A percentile compares a stretch with the other conserved stretches of the same genome.
phyloP scores from a whole-genome alignment of 192 early-diverging fungal genomes.

The Umbelopsis sp. region DNA sequence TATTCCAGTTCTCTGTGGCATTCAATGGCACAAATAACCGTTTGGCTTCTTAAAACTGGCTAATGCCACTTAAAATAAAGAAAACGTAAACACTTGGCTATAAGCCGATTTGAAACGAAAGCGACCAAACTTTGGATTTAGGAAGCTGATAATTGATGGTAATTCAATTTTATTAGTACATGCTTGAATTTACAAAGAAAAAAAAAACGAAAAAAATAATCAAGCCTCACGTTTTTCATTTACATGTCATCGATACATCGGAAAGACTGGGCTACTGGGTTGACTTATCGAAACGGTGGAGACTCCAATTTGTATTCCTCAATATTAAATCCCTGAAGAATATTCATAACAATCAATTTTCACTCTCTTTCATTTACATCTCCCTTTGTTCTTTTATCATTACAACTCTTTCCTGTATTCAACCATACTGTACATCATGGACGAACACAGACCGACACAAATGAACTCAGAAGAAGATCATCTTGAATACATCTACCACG shows the following conservation, averaged over 20 bases:
- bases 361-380: neutral
- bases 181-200: neutral
- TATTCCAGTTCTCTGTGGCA: too few species aligned
- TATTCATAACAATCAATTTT: neutral
- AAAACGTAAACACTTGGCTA: too few species aligned
- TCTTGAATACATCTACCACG: too few species aligned
- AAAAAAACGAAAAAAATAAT: neutral
- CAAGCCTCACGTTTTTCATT: neutral
- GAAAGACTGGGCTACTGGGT: neutral
- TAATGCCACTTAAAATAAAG: too few species aligned
- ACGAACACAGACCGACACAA: too few species aligned
- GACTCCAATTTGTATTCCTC: slow-evolving; percentile 3
- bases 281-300: slow-evolving; percentile 1
- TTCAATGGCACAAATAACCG: too few species aligned
- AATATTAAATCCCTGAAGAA: slow-evolving; percentile 10
- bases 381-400: neutral
- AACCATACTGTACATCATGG: neutral
- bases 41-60: too few species aligned
- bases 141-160: too few species aligned
- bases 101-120: too few species aligned
- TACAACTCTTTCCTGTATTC: neutral
- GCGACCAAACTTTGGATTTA: too few species aligned
- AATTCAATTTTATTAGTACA: too few species aligned
- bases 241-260: neutral
- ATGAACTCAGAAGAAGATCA: too few species aligned